These are phyloP conservation scores for Peribolospora kevripleyi DNA, from an alignment of 768 basidiomycete genomes.

Conservation along the genomic window DNA sequence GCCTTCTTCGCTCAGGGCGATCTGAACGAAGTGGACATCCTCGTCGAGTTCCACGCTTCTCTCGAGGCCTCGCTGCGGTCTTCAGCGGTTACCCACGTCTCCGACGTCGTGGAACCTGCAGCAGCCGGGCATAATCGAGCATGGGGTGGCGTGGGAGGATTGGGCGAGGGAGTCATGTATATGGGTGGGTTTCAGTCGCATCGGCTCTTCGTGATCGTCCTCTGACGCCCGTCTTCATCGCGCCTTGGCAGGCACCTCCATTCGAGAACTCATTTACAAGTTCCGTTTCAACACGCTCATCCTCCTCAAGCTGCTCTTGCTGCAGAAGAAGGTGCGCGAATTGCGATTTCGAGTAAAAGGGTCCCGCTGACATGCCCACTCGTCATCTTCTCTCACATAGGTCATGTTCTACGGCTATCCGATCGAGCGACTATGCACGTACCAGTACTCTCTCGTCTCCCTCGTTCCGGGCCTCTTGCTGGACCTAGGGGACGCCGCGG, in stretches of 20 bases:
- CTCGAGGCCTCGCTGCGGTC: conserved; percentile 46
- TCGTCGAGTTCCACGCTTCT: conserved; percentile 63
- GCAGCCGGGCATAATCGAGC: neutral
- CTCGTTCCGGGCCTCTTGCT: conserved; percentile 75
- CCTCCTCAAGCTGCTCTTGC: conserved; percentile 80
- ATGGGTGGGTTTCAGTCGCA: conserved; percentile 42
- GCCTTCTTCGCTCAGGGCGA: conserved; percentile 81
- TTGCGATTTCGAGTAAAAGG: neutral
- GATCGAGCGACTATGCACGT: conserved; percentile 84
- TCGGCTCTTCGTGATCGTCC: neutral
- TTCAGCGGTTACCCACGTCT: neutral
- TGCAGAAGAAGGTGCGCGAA: conserved; percentile 57
- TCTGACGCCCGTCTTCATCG: too few relatives aligned
- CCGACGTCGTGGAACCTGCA: neutral
- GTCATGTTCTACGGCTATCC: conserved; percentile 94
- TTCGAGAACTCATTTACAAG: conserved; percentile 72
- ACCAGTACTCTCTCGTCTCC: conserved; percentile 89
- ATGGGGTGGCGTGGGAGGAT: conserved; percentile 25
- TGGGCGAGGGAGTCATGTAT: conserved; percentile 80
- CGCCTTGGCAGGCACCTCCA: conserved; percentile 25
- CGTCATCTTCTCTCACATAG: conserved; percentile 22
- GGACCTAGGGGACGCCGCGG: conserved; percentile 72
- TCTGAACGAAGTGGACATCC: conserved; percentile 61
- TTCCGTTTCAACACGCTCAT: conserved; percentile 78
- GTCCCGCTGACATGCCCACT: neutral